Conservation (phyloP, 1,139 yeast species). For the Candida buenavistaensis region DNA sequence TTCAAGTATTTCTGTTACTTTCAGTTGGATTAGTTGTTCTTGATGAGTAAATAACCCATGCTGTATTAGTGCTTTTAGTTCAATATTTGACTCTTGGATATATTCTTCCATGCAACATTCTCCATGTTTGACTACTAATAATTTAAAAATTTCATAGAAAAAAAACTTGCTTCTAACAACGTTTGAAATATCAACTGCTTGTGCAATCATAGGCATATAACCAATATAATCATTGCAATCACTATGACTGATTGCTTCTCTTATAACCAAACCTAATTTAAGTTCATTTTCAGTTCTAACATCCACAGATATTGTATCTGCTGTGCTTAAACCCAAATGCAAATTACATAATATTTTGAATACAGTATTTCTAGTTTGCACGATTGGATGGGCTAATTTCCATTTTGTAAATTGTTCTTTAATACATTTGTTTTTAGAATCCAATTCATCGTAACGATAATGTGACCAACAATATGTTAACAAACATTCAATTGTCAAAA, state of each 20-base stretch:
- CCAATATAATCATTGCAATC: constrained; percentile 32
- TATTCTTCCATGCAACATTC: constrained; percentile 39
- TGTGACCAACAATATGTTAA: constrained; percentile 40
- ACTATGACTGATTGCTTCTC: constrained; percentile 20
- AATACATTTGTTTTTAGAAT: constrained; percentile 4
- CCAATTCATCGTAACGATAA: constrained; percentile 23
- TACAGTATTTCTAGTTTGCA: constrained; percentile 28
- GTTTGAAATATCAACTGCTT: constrained; percentile 30
- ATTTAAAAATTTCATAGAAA: constrained; percentile 28
- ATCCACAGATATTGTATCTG: constrained; percentile 10
- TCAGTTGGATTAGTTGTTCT: constrained; percentile 19
- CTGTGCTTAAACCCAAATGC: constrained; percentile 27
- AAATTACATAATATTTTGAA: constrained; percentile 35
- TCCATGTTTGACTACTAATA: constrained; percentile 27
- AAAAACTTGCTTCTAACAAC: constrained; percentile 17
- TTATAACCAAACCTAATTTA: constrained; percentile 26
- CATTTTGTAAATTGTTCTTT: constrained; percentile 20
- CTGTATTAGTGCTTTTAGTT: constrained; percentile 31
- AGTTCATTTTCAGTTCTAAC: constrained; percentile 19
- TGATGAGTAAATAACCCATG: constrained; percentile 31
- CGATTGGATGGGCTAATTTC: constrained; percentile 23
- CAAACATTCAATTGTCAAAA: constrained; percentile 30
- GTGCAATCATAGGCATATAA: constrained; percentile 34
- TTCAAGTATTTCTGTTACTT: constrained; percentile 24
- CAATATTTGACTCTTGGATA: constrained; percentile 21